Conservation (phyloP, 164 flowering plant genomes). For the Vitis amurensis region DNA sequence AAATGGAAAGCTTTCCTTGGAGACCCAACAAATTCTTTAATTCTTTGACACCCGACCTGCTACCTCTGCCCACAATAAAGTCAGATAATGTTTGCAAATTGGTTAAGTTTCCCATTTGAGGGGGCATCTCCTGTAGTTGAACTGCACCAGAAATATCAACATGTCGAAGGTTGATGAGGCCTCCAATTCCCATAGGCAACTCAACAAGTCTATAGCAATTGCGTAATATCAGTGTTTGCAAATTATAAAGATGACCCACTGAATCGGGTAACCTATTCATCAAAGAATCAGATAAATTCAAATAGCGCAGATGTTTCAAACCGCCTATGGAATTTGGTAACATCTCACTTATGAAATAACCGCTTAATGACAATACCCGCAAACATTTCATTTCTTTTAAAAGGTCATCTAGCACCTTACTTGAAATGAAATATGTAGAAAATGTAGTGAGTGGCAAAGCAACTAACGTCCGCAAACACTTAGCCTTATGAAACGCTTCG, state of each 20-base stretch:
- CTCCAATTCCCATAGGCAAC: constrained; percentile 3
- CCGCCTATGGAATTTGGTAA: constrained; percentile 9
- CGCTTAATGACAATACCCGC: constrained; percentile 17
- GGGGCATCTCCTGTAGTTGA: constrained; percentile 5
- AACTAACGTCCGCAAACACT: constrained; percentile 6
- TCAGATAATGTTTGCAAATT: constrained; percentile 8
- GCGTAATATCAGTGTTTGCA: constrained; percentile 13
- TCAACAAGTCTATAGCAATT: not conserved
- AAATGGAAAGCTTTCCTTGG: constrained; percentile 9
- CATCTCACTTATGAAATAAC: not conserved
- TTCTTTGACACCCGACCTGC: not conserved
- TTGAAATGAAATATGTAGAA: not conserved
- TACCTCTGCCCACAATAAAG: constrained; percentile 1
- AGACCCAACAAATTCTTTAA: not conserved
- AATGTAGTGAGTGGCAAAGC: not conserved
- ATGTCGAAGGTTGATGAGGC: constrained; percentile 13
- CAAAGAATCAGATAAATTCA: constrained; percentile 11
- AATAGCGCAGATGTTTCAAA: constrained; percentile 14
- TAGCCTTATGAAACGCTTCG: no score
- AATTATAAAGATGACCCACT: constrained; percentile 1
- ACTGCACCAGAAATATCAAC: not conserved
- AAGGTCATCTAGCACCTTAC: no score
- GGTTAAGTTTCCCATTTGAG: constrained; percentile 8
- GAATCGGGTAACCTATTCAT: constrained; percentile 15
- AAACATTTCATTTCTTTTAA: constrained; percentile 1